phyloP scores from a whole-genome alignment of 2,329 filamentous ascomycete genomes.

The Pleomassaria siparia region DNA sequence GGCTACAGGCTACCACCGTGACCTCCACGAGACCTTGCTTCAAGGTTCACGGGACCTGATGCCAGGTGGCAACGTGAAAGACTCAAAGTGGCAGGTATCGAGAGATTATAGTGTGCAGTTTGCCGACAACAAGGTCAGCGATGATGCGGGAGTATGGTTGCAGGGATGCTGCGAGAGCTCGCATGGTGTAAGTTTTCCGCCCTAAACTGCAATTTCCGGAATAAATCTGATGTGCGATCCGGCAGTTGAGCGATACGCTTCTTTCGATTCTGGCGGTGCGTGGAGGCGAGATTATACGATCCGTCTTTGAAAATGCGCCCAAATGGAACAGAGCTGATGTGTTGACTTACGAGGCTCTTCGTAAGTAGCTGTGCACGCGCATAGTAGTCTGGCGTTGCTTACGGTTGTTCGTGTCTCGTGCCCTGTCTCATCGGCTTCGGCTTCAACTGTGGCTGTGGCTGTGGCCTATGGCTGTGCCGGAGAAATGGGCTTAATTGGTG shows the following conservation, averaged over 20 bases:
- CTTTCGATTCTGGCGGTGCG: slow-evolving; percentile 76
- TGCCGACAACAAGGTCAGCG: slow-evolving; percentile 65
- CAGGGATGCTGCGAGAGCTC: slow-evolving; percentile 93
- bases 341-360: slow-evolving; percentile 23
- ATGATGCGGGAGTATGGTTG: slow-evolving; percentile 80
- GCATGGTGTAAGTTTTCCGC: slow-evolving; percentile 71
- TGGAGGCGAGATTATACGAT: slow-evolving; percentile 75
- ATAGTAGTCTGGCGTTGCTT: neutral
- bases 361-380: slow-evolving; percentile 7
- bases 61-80: slow-evolving; percentile 50
- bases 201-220: slow-evolving; percentile 11
- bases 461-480: slow-evolving; percentile 11
- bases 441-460: too few species aligned
- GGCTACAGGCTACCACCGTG: slow-evolving; percentile 82
- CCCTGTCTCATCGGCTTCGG: neutral
- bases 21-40: slow-evolving; percentile 77
- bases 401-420: neutral
- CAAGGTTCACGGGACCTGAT: slow-evolving; percentile 65
- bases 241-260: slow-evolving; percentile 75
- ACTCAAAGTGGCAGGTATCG: slow-evolving; percentile 64
- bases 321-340: slow-evolving; percentile 30
- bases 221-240: slow-evolving; percentile 14
- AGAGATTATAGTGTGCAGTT: slow-evolving; percentile 81
- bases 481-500: slow-evolving; percentile 7
- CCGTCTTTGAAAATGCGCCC: slow-evolving; percentile 61